A percentile compares a stretch with the other conserved stretches of the same genome.
phyloP scores from a whole-genome alignment of 805 yeast species.

The Ogataea pilisensis region DNA sequence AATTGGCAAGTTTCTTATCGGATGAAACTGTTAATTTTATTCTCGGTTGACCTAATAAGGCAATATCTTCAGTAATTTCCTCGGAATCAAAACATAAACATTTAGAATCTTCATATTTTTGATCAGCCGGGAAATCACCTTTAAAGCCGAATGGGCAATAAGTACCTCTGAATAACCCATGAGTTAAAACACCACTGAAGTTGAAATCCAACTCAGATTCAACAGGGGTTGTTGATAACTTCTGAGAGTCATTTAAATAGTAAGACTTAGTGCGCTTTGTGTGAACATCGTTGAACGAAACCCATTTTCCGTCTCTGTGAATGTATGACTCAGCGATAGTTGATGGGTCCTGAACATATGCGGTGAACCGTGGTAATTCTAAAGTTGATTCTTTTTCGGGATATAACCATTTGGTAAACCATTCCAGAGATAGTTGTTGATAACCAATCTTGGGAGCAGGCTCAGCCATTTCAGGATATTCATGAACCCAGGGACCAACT shows the following conservation, averaged over 20 bases:
- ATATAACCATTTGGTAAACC: slow-evolving; percentile 39
- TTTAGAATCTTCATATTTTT: slow-evolving; percentile 38
- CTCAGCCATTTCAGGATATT: slow-evolving; percentile 44
- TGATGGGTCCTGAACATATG: slow-evolving; percentile 42
- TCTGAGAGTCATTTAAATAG: slow-evolving; percentile 9
- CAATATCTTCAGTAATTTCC: slow-evolving; percentile 19
- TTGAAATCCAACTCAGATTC: slow-evolving; percentile 10
- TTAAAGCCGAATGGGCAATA: slow-evolving; percentile 44
- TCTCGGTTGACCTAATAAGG: slow-evolving; percentile 37
- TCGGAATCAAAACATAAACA: slow-evolving; percentile 35
- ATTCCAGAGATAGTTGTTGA: slow-evolving; percentile 36
- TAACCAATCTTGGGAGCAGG: slow-evolving; percentile 43
- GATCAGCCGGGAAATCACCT: slow-evolving; percentile 45
- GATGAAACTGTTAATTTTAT: slow-evolving; percentile 31
- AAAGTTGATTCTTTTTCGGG: slow-evolving; percentile 25
- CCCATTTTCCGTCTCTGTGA: slow-evolving; percentile 38
- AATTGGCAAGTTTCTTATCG: slow-evolving; percentile 36
- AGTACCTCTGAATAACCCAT: slow-evolving; percentile 42
- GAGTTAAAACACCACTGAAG: slow-evolving; percentile 34
- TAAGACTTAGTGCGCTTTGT: slow-evolving; percentile 15
- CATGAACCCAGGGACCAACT: slow-evolving; percentile 49
- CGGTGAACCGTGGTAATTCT: slow-evolving; percentile 34
- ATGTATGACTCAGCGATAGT: slow-evolving; percentile 35
- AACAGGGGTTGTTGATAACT: slow-evolving; percentile 2
- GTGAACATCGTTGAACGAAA: slow-evolving; percentile 23